These are phyloP conservation scores for Amanita jacksonii DNA, from an alignment of 768 basidiomycete genomes.

Conservation along the genomic window DNA sequence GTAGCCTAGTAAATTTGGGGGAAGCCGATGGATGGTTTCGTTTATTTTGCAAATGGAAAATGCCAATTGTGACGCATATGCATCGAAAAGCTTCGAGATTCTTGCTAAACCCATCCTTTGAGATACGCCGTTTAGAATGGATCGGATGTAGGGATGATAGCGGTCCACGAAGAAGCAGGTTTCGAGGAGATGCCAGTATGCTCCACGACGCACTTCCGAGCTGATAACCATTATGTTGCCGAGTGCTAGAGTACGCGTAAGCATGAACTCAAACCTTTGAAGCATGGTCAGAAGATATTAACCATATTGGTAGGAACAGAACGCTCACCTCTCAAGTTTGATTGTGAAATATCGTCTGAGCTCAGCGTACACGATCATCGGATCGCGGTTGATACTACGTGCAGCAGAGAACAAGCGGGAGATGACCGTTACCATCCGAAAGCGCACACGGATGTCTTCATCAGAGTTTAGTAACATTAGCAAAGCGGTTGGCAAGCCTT, in stretches of 20 bases:
- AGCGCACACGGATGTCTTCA: conserved; percentile 75
- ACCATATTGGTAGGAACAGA: conserved; percentile 1
- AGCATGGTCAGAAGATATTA: not conserved
- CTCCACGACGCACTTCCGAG: conserved; percentile 64
- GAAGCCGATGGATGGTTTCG: conserved; percentile 51
- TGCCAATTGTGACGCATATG: conserved; percentile 72
- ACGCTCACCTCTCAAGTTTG: conserved; percentile 44
- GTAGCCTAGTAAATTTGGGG: conserved; percentile 72
- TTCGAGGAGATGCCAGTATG: conserved; percentile 87
- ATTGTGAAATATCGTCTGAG: conserved; percentile 36
- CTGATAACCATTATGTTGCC: conserved; percentile 76
- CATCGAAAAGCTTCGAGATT: conserved; percentile 59
- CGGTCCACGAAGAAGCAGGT: conserved; percentile 33
- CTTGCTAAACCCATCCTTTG: conserved; percentile 54
- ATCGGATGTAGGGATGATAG: conserved; percentile 34
- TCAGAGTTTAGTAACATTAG: conserved; percentile 53
- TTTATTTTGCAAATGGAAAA: conserved; percentile 46
- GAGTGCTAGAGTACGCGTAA: conserved; percentile 60
- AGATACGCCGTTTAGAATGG: conserved; percentile 53
- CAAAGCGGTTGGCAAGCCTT: conserved; percentile 30
- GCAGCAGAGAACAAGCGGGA: conserved; percentile 48
- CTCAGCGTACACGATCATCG: conserved; percentile 33
- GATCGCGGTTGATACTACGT: conserved; percentile 21
- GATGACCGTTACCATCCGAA: conserved; percentile 56
- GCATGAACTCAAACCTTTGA: conserved; percentile 64